Evolutionary conservation across 2,329 filamentous ascomycete genomes (phyloP).

Genomic region (Huntiella moniliformis): DNA sequence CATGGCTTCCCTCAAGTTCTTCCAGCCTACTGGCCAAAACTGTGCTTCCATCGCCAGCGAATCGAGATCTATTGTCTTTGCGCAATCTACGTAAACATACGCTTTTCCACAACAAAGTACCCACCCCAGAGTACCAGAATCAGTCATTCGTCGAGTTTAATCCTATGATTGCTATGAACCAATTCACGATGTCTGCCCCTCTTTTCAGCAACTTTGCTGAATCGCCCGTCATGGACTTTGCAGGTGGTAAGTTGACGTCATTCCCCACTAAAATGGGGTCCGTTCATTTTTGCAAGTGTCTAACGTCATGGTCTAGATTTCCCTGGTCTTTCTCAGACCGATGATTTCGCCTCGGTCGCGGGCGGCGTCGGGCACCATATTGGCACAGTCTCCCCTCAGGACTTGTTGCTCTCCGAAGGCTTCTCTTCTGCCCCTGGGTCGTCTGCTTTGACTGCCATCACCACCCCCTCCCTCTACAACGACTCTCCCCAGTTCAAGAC

Average conservation of each 20-base stretch:
- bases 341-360: conserved; percentile 23
- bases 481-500: conserved; percentile 60
- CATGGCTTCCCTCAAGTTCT: conserved; percentile 61
- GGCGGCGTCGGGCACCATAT: conserved; percentile 24
- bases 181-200: background rate
- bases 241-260: conserved; percentile 3
- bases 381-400: conserved; percentile 68
- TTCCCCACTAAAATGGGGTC: conserved; percentile 13
- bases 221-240: conserved; percentile 8
- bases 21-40: conserved; percentile 44
- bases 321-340: conserved; percentile 39
- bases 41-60: conserved; percentile 36
- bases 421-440: conserved; percentile 62
- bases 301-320: conserved; percentile 24
- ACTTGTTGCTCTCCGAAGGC: conserved; percentile 52
- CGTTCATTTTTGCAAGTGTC: conserved; percentile 20
- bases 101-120: no score
- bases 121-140: no score
- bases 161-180: background rate
- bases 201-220: conserved; percentile 3
- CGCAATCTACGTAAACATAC: conserved; percentile 21
- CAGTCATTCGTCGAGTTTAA: no score
- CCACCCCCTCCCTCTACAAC: conserved; percentile 62
- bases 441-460: conserved; percentile 62
- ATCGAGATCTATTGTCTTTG: conserved; percentile 60